A percentile compares a stretch with the other conserved stretches of the same genome.
Conservation (phyloP, 495 filamentous ascomycete species). For the Polyplosphaeria fusca region DNA sequence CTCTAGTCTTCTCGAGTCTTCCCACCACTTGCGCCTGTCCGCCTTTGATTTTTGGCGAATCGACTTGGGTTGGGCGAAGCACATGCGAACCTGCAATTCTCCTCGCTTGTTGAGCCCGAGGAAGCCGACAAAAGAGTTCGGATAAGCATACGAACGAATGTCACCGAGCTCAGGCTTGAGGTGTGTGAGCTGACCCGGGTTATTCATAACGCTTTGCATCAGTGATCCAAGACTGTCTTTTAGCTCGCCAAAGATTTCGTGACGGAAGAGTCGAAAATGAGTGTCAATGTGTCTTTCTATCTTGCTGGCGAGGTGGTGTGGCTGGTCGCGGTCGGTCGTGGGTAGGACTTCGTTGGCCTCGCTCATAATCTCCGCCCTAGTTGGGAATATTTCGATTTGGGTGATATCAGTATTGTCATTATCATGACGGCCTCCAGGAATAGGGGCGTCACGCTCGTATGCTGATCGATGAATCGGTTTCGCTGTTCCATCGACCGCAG, state of each 20-base stretch:
- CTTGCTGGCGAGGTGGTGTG: slow-evolving; percentile 50
- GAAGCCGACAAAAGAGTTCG: background rate
- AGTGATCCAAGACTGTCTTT: slow-evolving; percentile 44
- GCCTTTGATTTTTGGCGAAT: background rate
- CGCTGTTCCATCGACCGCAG: background rate
- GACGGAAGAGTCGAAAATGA: slow-evolving; percentile 64
- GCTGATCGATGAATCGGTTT: background rate
- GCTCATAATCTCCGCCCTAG: slow-evolving; percentile 55
- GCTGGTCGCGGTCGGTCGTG: slow-evolving; percentile 47
- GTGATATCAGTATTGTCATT: slow-evolving; percentile 61
- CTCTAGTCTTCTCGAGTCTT: background rate
- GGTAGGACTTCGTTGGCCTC: slow-evolving; percentile 59
- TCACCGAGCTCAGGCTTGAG: slow-evolving; percentile 2
- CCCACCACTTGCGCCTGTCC: slow-evolving; percentile 10
- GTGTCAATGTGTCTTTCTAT: slow-evolving; percentile 61
- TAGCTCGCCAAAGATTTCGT: slow-evolving; percentile 63
- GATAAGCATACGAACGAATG: background rate
- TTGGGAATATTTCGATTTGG: slow-evolving; percentile 62
- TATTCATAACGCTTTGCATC: background rate
- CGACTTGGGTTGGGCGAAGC: background rate
- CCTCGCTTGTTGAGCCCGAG: background rate
- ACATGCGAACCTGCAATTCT: background rate
- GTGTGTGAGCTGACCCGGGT: no score
- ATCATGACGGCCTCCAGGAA: slow-evolving; percentile 47
- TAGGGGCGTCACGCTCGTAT: background rate